Percentiles rank a stretch among this genome's conserved stretches.
phyloP scores from a whole-genome alignment of 345 rosid species.

The Aethionema arabicum region DNA sequence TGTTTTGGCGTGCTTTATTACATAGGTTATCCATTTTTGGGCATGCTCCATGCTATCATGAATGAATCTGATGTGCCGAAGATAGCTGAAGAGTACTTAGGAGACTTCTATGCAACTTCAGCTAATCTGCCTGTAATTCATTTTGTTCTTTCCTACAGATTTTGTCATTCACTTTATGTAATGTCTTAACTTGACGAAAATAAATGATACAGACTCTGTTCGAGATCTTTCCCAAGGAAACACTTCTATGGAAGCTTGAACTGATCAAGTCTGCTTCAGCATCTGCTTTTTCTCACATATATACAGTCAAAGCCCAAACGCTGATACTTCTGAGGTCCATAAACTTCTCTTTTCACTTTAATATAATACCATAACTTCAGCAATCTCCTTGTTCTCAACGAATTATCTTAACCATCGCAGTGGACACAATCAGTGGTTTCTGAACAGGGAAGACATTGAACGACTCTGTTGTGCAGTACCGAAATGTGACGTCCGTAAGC shows the following conservation, averaged over 20 bases:
- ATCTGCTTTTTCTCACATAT: constrained; percentile 52
- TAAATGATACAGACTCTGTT: constrained; percentile 49
- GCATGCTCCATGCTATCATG: constrained; percentile 32
- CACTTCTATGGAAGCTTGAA: constrained; percentile 76
- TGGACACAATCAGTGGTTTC: constrained; percentile 66
- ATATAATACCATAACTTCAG: background rate
- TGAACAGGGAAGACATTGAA: constrained; percentile 63
- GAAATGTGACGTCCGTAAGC: constrained; percentile 52
- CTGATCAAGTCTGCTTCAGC: constrained; percentile 61
- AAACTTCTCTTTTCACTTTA: constrained; percentile 20
- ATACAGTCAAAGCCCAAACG: constrained; percentile 55
- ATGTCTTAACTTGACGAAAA: constrained; percentile 3
- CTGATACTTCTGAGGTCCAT: constrained; percentile 61
- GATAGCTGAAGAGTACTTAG: constrained; percentile 32
- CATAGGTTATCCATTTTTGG: constrained; percentile 42
- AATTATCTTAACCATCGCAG: constrained; percentile 35
- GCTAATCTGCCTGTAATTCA: constrained; percentile 40
- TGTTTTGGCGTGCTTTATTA: background rate
- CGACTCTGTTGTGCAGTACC: constrained; percentile 45
- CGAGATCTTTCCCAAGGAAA: constrained; percentile 57
- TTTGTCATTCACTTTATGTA: background rate
- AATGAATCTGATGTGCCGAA: constrained; percentile 35
- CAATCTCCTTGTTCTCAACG: background rate
- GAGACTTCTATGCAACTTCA: constrained; percentile 33
- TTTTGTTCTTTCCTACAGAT: constrained; percentile 15